A percentile compares a stretch with the other conserved stretches of the same genome.
phyloP scores from a whole-genome alignment of 2,329 filamentous ascomycete species.

The Alternaria solani region DNA sequence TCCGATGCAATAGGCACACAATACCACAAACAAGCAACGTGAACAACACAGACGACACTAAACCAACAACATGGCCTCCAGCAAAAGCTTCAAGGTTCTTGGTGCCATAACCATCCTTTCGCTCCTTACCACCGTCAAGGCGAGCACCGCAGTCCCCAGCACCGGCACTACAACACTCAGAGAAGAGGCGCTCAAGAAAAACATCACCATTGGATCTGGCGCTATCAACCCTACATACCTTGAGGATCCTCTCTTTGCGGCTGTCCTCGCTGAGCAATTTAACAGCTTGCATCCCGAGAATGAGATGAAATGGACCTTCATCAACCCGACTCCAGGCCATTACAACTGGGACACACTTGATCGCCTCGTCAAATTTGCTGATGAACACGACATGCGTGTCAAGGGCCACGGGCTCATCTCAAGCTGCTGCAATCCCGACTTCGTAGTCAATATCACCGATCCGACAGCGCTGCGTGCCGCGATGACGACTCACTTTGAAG shows the following conservation, averaged over 20 bases:
- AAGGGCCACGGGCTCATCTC: conserved; percentile 19
- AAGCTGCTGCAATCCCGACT: conserved; percentile 16
- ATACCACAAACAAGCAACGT: not conserved
- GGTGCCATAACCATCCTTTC: not conserved
- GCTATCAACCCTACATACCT: conserved; percentile 10
- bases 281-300: conserved; percentile 17
- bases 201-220: conserved; percentile 8
- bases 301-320: conserved; percentile 13
- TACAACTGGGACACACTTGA: conserved; percentile 13
- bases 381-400: conserved; percentile 11
- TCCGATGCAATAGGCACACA: not conserved
- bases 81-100: not conserved
- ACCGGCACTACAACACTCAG: conserved; percentile 10
- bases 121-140: not conserved
- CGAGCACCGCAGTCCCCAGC: not conserved
- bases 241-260: conserved; percentile 10
- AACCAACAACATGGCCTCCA: not conserved
- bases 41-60: not conserved
- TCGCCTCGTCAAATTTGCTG: conserved; percentile 4
- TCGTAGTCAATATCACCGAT: conserved; percentile 13
- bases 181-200: conserved; percentile 3
- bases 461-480: conserved; percentile 7
- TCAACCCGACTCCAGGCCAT: conserved; percentile 4
- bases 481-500: conserved; percentile 17
- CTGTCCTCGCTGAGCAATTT: conserved; percentile 13